Conservation (phyloP, 2,329 filamentous ascomycete species). For the Monilinia polystroma region DNA sequence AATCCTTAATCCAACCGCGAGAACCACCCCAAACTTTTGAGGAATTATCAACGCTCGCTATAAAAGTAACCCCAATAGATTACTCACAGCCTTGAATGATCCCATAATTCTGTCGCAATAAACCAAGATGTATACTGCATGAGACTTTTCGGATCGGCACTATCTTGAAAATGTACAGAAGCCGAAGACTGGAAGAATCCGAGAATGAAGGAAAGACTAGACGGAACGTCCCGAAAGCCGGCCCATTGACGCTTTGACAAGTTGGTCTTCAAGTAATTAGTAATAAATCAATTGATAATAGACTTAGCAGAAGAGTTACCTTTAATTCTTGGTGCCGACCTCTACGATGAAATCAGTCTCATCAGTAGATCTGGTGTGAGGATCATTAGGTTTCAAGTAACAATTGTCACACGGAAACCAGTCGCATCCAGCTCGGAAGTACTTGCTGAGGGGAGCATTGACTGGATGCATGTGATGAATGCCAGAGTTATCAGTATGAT, state of each 20-base stretch:
- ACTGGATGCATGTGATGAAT: neutral
- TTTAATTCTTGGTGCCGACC: neutral
- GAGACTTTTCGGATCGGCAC: neutral
- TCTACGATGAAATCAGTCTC: neutral
- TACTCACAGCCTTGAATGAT: neutral
- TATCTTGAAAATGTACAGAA: neutral
- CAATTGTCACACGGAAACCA: neutral
- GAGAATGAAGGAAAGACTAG: constrained; percentile 1
- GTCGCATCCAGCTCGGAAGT: neutral
- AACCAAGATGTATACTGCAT: neutral
- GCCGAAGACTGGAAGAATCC: neutral
- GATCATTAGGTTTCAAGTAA: neutral
- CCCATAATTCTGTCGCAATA: neutral
- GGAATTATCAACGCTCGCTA: no score
- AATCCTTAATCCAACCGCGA: neutral
- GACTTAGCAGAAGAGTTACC: neutral
- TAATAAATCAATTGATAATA: neutral
- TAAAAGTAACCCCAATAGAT: neutral
- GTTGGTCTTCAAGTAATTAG: neutral
- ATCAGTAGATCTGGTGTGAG: neutral
- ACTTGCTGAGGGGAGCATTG: neutral
- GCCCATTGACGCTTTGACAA: neutral
- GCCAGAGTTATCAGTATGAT: constrained; percentile 13
- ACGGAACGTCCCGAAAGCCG: neutral
- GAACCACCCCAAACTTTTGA: no score